Conservation (phyloP, 2,329 filamentous ascomycete species). For the Colletotrichum liriopes region DNA sequence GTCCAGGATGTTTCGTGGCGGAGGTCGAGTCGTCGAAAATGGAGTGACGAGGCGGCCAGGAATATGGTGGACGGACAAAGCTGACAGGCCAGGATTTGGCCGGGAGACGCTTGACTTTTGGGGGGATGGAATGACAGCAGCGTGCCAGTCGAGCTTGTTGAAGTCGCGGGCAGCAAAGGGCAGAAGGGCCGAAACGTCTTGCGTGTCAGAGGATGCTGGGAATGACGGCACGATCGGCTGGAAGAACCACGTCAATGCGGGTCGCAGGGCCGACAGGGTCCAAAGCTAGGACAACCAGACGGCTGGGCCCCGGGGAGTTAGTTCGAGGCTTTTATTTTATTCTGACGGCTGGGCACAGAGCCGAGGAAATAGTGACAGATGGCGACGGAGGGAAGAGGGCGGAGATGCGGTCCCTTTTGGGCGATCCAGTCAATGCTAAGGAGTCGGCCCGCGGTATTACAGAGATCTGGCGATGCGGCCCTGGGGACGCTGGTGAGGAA, state of each 20-base stretch:
- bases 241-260: slow-evolving; percentile 40
- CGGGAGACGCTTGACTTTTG: slow-evolving; percentile 39
- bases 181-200: slow-evolving; percentile 39
- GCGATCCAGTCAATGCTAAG: slow-evolving; percentile 17
- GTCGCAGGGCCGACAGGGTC: slow-evolving; percentile 34
- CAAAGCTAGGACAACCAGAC: slow-evolving; percentile 28
- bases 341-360: slow-evolving; percentile 6
- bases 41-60: slow-evolving; percentile 30
- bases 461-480: slow-evolving; percentile 8
- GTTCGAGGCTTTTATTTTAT: not conserved
- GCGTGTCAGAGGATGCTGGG: slow-evolving; percentile 42
- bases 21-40: slow-evolving; percentile 21
- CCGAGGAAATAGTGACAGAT: slow-evolving; percentile 4
- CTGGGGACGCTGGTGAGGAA: not conserved
- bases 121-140: slow-evolving; percentile 27
- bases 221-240: slow-evolving; percentile 41
- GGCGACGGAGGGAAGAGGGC: not conserved
- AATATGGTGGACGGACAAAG: slow-evolving; percentile 22
- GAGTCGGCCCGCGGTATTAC: not conserved
- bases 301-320: slow-evolving; percentile 1
- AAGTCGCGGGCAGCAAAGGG: slow-evolving; percentile 16
- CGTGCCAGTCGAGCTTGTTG: slow-evolving; percentile 30
- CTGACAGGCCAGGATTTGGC: slow-evolving; percentile 35
- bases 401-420: not conserved
- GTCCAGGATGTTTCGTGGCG: not conserved